Evolutionary conservation across 176 grass and related monocot genomes (phyloP).

Genomic region (Hyparrhenia diplandra): DNA sequence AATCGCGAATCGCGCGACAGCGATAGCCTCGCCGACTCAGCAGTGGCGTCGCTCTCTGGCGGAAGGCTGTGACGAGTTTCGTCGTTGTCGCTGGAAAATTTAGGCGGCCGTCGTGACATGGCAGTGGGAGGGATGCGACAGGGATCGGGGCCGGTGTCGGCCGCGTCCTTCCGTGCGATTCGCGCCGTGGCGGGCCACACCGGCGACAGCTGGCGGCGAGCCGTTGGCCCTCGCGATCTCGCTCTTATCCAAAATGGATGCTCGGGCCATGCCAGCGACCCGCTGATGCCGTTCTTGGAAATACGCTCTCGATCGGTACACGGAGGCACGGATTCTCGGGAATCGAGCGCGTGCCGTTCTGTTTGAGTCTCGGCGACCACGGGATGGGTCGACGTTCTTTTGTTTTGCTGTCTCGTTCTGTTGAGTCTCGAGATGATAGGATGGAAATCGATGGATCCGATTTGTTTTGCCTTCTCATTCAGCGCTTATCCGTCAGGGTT

Average conservation of each 20-base stretch:
- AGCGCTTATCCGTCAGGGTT: background rate
- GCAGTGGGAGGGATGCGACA: constrained; percentile 22
- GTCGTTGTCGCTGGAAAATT: constrained; percentile 18
- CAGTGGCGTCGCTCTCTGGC: background rate
- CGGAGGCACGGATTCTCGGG: background rate
- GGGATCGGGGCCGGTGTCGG: background rate
- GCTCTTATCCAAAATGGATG: constrained; percentile 39
- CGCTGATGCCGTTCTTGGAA: background rate
- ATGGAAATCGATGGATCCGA: background rate
- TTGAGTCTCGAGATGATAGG: background rate
- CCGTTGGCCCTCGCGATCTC: constrained; percentile 34
- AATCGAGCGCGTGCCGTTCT: too few relatives aligned
- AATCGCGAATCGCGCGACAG: background rate
- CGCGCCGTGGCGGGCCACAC: background rate
- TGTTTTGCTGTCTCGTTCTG: too few relatives aligned
- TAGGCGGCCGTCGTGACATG: constrained; percentile 17
- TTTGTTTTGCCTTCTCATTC: background rate
- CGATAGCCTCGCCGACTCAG: background rate
- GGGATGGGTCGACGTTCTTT: too few relatives aligned
- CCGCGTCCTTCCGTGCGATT: background rate
- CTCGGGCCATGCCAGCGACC: background rate
- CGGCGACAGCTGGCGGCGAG: constrained; percentile 2
- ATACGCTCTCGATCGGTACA: background rate
- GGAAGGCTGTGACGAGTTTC: background rate
- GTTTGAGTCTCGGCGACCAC: too few relatives aligned